Base-by-base conservation (phyloP, 179 eudicot species). In the Gypsophila paniculata region DNA sequence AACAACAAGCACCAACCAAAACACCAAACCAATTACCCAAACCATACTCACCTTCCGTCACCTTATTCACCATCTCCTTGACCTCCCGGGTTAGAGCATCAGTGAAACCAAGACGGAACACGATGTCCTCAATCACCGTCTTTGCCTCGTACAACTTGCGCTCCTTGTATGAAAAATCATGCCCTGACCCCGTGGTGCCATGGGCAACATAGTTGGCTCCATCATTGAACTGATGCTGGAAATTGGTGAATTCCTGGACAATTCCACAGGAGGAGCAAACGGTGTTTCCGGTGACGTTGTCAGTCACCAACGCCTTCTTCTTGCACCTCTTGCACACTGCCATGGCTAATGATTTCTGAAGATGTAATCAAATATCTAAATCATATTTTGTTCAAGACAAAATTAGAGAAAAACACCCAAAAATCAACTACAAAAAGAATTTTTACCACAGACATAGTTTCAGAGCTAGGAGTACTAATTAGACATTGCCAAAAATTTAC, bases 1-100 rank as follows among this genome's bases (percentile, higher is more conserved):
- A 91, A 71, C 86, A 76, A 79, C 98, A 93, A 12, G 98, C 96
- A 64, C 89, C 93, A 23, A 91, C 77, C 12, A 91, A 78, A 5
- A 93, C 85, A 21, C 74, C 54, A 61, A 89, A 88, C 98, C 96
- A 91, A n/a, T 78, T 71, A 10, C 98, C 98, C 3, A 70, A 38
- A 51, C 98, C 98, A 38, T 79, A 89, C 51, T 93, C 95, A 0
- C 83, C 87, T 0, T 87, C 84, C 0, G 98, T 89, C 2, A 91
- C 77, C 26, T 72, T 77, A 14, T 76, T 78, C 11, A 85, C 74
- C 90, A 93, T 82, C 2, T 23, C 36, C 70, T 74, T 82, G 60
- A 93, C 90, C 68, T 91, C 90, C 42, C 57, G 51, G 15, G 65
- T 42, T 21, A 64, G 39, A 18, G 46, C 61, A 38, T 68, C 72